These are phyloP conservation scores for Exserohilum rostratum DNA, from an alignment of 2,329 filamentous ascomycete genomes.

Conservation along the genomic window DNA sequence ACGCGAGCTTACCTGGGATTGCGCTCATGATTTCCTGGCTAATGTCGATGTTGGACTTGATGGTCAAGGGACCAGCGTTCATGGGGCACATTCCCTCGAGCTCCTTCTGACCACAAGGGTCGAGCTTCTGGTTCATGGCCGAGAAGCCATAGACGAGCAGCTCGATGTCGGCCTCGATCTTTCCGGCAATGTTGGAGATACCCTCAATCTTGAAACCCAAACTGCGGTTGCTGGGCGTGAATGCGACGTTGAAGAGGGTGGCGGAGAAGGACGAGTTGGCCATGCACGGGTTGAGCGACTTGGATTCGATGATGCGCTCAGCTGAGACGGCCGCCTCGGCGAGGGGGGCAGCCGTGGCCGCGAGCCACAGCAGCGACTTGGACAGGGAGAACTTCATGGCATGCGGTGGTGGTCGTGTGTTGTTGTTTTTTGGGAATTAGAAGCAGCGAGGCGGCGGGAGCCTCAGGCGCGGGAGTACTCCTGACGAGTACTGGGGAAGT, in stretches of 20 bases:
- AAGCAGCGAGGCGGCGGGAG: conserved; percentile 7
- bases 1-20: conserved; percentile 66
- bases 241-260: conserved; percentile 84
- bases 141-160: conserved; percentile 84
- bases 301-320: conserved; percentile 70
- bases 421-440: conserved; percentile 12
- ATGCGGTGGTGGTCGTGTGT: conserved; percentile 16
- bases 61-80: conserved; percentile 79
- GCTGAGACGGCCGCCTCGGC: conserved; percentile 56
- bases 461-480: conserved; percentile 35
- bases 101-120: conserved; percentile 73
- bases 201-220: conserved; percentile 77
- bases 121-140: conserved; percentile 68
- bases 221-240: conserved; percentile 75
- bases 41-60: conserved; percentile 69
- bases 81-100: conserved; percentile 86
- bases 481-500: conserved; percentile 33
- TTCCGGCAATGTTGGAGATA: conserved; percentile 81
- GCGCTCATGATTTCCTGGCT: conserved; percentile 65
- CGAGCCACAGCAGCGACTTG: conserved; percentile 43
- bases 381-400: conserved; percentile 45
- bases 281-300: conserved; percentile 84
- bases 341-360: conserved; percentile 51
- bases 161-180: conserved; percentile 76
- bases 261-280: conserved; percentile 85